A percentile compares a stretch with the other conserved stretches of the same genome.
phyloP scores from a whole-genome alignment of 2,329 filamentous ascomycete genomes.

The Ophiosphaerella herpotricha region DNA sequence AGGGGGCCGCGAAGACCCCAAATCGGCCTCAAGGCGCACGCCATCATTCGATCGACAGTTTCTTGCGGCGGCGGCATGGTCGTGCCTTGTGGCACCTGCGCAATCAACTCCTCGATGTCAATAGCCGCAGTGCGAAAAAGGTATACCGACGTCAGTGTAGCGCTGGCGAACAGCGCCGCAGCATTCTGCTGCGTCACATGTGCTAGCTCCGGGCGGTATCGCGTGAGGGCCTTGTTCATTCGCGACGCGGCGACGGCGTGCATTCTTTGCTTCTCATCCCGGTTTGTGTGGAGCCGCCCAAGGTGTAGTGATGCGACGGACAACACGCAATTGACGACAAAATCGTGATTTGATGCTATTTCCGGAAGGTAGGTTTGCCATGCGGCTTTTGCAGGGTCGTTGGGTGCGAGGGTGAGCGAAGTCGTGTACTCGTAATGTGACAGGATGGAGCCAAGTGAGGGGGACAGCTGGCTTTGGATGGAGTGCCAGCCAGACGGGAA shows the following conservation, averaged over 20 bases:
- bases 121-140: constrained; percentile 39
- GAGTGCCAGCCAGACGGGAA: constrained; percentile 36
- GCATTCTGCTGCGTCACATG: constrained; percentile 49
- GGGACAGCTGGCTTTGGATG: constrained; percentile 28
- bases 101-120: constrained; percentile 35
- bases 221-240: constrained; percentile 41
- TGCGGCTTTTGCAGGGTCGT: constrained; percentile 38
- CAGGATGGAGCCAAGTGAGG: constrained; percentile 31
- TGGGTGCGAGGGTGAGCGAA: constrained; percentile 32
- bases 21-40: constrained; percentile 29
- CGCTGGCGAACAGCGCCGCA: constrained; percentile 47
- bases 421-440: constrained; percentile 43
- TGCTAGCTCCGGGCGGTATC: constrained; percentile 32
- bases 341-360: constrained; percentile 50
- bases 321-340: constrained; percentile 52
- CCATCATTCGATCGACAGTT: constrained; percentile 34
- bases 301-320: constrained; percentile 54
- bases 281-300: constrained; percentile 42
- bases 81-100: constrained; percentile 26
- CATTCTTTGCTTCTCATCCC: constrained; percentile 28
- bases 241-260: constrained; percentile 34
- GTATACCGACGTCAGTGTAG: constrained; percentile 40
- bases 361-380: constrained; percentile 42
- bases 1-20: constrained; percentile 39
- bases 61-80: constrained; percentile 22